Base-by-base conservation (phyloP, 805 yeast species). In the Myxozyma vanderwaltii region DNA sequence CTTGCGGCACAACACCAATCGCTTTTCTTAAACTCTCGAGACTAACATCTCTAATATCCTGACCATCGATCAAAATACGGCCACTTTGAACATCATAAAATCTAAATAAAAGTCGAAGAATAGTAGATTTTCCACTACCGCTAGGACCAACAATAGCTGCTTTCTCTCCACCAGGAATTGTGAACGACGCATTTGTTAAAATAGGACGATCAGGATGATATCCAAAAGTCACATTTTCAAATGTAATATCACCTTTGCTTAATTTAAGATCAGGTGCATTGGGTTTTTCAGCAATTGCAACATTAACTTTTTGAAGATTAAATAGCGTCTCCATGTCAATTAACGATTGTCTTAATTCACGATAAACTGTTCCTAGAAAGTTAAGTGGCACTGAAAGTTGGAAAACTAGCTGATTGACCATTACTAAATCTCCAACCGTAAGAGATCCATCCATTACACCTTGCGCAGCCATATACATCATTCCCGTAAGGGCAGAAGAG, bases 91-190 rank as follows among this genome's bases (percentile, higher is more conserved):
- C 88, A 70, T 92, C 99, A 72, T 90, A 91, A 71, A 94, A 92
- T 67, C 99, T 76, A 77, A 92, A 92, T 0, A 90, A 86, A 36
- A 92, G 76, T 68, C 91, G 80, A 67, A 92, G 75, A 40, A 94
- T 82, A 0, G 99, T 92, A 0, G 97, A 89, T 75, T 92, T 92
- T 5, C 99, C 99, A 67, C 92, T 85, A 3, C 99, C 99, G 6
- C 95, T 86, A 0, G 98, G 96, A 0, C 99, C 99, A 10, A 92
- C 99, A 69, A 92, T 83, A 10, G 98, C 98, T 15, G 91, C 92
- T 65, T 89, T 89, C 64, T 84, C 74, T 5, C 98, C 99, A 2
- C 95, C 90, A 2, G 97, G 97, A 45, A 92, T 88, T 1, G 85
- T 82, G 70, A 92, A 94, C 1, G 86, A 76, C 10, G 92, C 91